Conservation (phyloP, 2,329 filamentous ascomycete genomes). For the Raffaelea deltoideospora region DNA sequence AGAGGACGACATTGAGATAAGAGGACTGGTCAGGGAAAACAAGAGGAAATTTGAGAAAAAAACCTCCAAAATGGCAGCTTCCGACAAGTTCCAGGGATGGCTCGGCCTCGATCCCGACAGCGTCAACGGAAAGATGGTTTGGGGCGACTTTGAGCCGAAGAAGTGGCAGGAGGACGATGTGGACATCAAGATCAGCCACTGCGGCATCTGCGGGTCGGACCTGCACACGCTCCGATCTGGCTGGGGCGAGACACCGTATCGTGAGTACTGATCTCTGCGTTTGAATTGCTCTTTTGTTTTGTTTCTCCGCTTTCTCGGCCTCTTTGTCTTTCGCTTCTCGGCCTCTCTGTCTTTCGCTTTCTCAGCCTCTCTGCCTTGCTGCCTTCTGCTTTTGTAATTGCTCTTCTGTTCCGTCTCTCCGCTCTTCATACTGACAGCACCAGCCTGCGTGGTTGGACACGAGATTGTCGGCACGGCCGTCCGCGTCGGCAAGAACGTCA, state of each 20-base stretch:
- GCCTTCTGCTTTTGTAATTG: constrained; percentile 7
- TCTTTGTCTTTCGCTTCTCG: not conserved
- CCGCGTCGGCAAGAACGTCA: constrained; percentile 33
- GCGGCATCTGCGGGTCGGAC: constrained; percentile 50
- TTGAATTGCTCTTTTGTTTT: not conserved
- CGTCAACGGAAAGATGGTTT: constrained; percentile 36
- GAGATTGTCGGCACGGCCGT: constrained; percentile 48
- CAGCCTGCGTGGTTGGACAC: constrained; percentile 44
- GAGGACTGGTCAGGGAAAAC: no score
- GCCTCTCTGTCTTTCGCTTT: not conserved
- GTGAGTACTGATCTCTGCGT: constrained; percentile 1
- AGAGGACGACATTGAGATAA: no score
- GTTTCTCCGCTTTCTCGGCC: not conserved
- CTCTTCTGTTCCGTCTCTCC: no score
- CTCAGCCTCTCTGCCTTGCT: not conserved
- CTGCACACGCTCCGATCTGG: constrained; percentile 42
- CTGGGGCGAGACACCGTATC: constrained; percentile 19
- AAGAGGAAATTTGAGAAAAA: no score
- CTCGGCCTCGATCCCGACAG: constrained; percentile 25
- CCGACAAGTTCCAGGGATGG: constrained; percentile 38
- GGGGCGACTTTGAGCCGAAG: constrained; percentile 45
- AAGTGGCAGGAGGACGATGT: constrained; percentile 50
- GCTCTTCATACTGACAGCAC: no score
- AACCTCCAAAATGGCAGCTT: no score
- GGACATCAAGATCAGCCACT: constrained; percentile 51